These are phyloP conservation scores for Neofusicoccum laricinum DNA, from an alignment of 2,329 filamentous ascomycete genomes.

Conservation along the genomic window DNA sequence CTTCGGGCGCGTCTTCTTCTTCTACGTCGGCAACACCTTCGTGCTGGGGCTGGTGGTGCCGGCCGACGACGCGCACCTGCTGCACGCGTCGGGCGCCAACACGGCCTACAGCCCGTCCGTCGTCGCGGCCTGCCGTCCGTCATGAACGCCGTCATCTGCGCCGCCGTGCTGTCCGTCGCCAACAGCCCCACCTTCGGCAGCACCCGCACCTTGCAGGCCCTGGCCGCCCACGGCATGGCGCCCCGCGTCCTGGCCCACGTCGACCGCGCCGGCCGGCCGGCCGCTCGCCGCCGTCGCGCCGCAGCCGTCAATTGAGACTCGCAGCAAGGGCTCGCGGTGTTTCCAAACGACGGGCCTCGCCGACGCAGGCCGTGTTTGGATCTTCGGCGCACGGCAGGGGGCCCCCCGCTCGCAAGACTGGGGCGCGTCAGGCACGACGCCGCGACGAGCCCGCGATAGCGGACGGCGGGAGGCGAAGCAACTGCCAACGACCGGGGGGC, in stretches of 20 bases:
- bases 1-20: slow-evolving; percentile 47
- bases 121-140: slow-evolving; percentile 79
- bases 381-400: no score
- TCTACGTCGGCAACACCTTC: slow-evolving; percentile 60
- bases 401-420: no score
- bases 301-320: no score
- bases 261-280: slow-evolving; percentile 72
- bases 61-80: slow-evolving; percentile 63
- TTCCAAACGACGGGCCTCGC: no score
- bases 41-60: slow-evolving; percentile 81
- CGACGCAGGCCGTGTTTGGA: no score
- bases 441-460: no score
- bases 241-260: slow-evolving; percentile 59
- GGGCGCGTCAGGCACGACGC: no score
- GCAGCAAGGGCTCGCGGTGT: no score
- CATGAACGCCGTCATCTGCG: slow-evolving; percentile 91
- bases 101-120: slow-evolving; percentile 85
- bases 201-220: slow-evolving; percentile 81
- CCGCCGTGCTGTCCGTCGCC: slow-evolving; percentile 85
- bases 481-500: neutral
- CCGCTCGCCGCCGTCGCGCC: slow-evolving; percentile 61
- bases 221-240: slow-evolving; percentile 71
- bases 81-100: slow-evolving; percentile 58
- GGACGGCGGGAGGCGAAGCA: no score
- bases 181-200: slow-evolving; percentile 92